A percentile compares a stretch with the other conserved stretches of the same genome.
These are phyloP conservation scores for Leccinum subfulvum DNA, from an alignment of 1,284 basidiomycete species.

Conservation along the genomic window DNA sequence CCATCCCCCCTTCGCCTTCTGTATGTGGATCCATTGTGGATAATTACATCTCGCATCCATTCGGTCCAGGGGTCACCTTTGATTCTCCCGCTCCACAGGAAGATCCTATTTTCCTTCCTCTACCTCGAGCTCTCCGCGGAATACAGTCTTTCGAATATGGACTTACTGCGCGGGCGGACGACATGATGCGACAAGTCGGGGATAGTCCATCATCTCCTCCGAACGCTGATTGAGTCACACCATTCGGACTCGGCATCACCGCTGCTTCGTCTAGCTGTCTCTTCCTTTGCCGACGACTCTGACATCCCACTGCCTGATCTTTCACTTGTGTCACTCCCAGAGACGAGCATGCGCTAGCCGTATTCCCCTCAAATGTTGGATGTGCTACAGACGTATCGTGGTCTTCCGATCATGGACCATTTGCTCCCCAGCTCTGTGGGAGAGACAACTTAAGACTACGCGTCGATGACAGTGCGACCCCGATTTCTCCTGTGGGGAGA, in stretches of 20 bases:
- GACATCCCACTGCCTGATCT: constrained; percentile 29
- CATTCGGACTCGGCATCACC: constrained; percentile 14
- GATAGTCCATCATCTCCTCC: constrained; percentile 15
- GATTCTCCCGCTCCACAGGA: constrained; percentile 52
- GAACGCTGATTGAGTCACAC: neutral
- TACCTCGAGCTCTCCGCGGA: constrained; percentile 59
- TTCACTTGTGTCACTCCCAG: constrained; percentile 34
- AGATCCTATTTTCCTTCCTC: constrained; percentile 36
- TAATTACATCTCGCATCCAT: constrained; percentile 50
- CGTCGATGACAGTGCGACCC: too few species aligned
- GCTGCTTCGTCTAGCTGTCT: constrained; percentile 25
- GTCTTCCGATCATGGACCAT: too few species aligned
- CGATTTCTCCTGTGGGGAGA: too few species aligned
- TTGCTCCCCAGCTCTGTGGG: too few species aligned
- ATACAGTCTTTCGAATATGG: constrained; percentile 83
- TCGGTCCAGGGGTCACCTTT: constrained; percentile 62
- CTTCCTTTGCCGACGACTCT: constrained; percentile 31
- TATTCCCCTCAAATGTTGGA: constrained; percentile 66
- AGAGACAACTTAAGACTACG: too few species aligned
- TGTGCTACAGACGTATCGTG: too few species aligned
- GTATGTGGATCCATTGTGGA: constrained; percentile 25
- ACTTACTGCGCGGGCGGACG: constrained; percentile 60
- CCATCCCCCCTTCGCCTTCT: constrained; percentile 39
- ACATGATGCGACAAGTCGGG: constrained; percentile 25
- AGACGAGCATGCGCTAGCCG: constrained; percentile 55